phyloP scores from a whole-genome alignment of 2,329 filamentous ascomycete species.

The Paecilomyces formosus region DNA sequence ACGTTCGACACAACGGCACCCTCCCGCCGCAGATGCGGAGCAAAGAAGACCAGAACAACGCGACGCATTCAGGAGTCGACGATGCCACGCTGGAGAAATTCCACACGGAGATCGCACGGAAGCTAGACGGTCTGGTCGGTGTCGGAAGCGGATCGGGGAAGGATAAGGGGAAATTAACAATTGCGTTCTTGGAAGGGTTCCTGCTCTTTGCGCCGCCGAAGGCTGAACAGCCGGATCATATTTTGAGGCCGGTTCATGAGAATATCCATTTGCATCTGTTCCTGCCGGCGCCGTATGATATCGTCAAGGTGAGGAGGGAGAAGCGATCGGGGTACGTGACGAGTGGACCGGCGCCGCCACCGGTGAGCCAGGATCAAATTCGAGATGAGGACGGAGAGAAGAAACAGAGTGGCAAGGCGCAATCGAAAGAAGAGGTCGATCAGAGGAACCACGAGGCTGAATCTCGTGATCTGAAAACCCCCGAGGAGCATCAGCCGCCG shows the following conservation, averaged over 20 bases:
- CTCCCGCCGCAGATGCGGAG: conserved; percentile 43
- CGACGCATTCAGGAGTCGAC: conserved; percentile 35
- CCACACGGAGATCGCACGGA: conserved; percentile 13
- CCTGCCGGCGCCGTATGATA: conserved; percentile 58
- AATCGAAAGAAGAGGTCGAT: conserved; percentile 13
- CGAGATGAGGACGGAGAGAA: conserved; percentile 1
- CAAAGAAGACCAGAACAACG: conserved; percentile 53
- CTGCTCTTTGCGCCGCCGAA: conserved; percentile 59
- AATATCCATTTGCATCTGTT: conserved; percentile 69
- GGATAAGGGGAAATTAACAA: conserved; percentile 24
- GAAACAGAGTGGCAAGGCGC: conserved; percentile 4
- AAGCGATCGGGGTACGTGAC: conserved; percentile 41
- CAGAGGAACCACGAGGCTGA: conserved; percentile 10
- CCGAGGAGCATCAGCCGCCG: conserved; percentile 28
- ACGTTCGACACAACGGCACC: conserved; percentile 61
- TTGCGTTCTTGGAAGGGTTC: conserved; percentile 84
- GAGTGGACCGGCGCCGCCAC: conserved; percentile 30
- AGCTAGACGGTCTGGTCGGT: conserved; percentile 8
- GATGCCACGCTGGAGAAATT: conserved; percentile 18
- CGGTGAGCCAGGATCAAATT: conserved; percentile 3
- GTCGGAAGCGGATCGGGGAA: neutral
- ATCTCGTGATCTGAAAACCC: neutral
- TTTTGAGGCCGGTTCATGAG: conserved; percentile 20
- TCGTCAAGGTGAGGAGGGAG: conserved; percentile 33
- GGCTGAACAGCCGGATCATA: conserved; percentile 14